Conservation (phyloP, 2,329 filamentous ascomycete species). For the Calonectria pseudoturangicola region DNA sequence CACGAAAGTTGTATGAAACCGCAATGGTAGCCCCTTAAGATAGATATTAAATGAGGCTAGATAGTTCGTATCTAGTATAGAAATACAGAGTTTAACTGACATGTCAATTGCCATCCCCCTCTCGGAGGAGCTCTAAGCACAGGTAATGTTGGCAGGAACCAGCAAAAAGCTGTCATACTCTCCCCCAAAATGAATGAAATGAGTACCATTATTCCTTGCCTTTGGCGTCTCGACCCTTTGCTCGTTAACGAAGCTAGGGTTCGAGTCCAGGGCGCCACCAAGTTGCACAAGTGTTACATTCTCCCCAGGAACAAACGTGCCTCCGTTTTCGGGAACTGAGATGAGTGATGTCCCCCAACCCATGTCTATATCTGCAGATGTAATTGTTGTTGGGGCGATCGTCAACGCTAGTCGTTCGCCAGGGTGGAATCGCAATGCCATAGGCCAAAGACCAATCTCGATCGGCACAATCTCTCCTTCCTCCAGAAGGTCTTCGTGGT, state of each 20-base stretch:
- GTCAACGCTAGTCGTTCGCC: constrained; percentile 7
- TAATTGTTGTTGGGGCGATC: neutral
- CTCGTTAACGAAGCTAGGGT: constrained; percentile 5
- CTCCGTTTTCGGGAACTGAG: neutral
- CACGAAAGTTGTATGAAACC: too few species aligned
- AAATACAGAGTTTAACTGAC: too few species aligned
- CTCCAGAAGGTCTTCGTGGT: neutral
- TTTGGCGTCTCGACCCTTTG: constrained; percentile 7
- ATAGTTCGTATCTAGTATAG: too few species aligned
- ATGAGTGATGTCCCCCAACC: neutral
- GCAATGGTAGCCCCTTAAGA: too few species aligned
- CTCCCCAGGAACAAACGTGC: neutral
- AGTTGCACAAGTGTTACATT: neutral
- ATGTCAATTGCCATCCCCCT: too few species aligned
- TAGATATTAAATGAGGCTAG: too few species aligned
- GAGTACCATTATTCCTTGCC: constrained; percentile 11
- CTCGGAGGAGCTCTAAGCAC: too few species aligned
- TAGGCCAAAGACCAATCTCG: constrained; percentile 12
- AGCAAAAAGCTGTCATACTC: constrained; percentile 9
- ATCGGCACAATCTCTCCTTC: neutral
- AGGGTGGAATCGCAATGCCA: neutral
- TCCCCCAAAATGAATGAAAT: neutral
- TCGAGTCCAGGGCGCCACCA: neutral
- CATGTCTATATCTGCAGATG: neutral
- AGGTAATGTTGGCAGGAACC: neutral